These are phyloP conservation scores for Jamesozyma jinghongensis DNA, from an alignment of 805 yeast genomes.

Conservation along the genomic window DNA sequence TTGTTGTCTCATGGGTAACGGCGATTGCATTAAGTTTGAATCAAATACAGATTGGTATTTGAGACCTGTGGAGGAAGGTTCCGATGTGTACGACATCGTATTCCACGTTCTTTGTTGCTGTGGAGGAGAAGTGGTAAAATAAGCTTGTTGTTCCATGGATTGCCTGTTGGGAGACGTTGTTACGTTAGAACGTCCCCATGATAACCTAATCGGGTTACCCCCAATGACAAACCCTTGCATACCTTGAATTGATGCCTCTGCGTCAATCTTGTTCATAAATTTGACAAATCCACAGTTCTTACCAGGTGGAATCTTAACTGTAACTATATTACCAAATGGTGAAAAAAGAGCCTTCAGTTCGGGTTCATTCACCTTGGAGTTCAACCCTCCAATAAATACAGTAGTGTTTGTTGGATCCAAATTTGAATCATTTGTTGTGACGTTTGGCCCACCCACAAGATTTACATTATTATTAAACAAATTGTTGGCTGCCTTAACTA, in stretches of 20 bases:
- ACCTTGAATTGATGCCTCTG: conserved; percentile 66
- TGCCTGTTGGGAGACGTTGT: neutral
- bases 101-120: too few relatives aligned
- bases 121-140: too few relatives aligned
- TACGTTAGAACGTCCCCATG: conserved; percentile 53
- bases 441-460: neutral
- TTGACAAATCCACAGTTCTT: conserved; percentile 75
- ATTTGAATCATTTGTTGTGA: neutral
- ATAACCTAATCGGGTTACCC: conserved; percentile 62
- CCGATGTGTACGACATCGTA: too few relatives aligned
- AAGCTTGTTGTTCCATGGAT: too few relatives aligned
- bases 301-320: conserved; percentile 68
- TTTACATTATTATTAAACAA: neutral
- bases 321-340: conserved; percentile 63
- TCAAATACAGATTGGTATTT: too few relatives aligned
- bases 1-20: too few relatives aligned
- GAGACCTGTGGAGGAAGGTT: too few relatives aligned
- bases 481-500: conserved; percentile 10
- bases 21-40: too few relatives aligned
- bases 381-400: conserved; percentile 69
- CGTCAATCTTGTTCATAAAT: conserved; percentile 57
- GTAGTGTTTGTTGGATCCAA: conserved; percentile 45
- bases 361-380: conserved; percentile 50
- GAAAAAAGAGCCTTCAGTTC: conserved; percentile 53
- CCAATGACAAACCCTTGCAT: conserved; percentile 73